Evolutionary conservation across 2,329 filamentous ascomycete species (phyloP), one percentile per base, ranked within the genome.

Genomic region (Nemania serpens): DNA sequence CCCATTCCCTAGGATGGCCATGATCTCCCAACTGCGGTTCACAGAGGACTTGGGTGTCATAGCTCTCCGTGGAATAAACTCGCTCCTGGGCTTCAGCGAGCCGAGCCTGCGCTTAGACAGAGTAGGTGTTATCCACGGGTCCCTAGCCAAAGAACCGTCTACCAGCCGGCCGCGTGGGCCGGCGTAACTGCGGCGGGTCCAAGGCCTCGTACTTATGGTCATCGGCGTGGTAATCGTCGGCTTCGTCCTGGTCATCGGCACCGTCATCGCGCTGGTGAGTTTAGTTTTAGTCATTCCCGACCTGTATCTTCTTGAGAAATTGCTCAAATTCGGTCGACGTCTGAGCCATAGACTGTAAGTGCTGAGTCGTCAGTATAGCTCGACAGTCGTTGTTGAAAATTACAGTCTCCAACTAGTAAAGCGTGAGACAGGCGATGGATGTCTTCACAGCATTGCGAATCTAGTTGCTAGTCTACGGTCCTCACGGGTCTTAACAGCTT

Each of bases 381-480:
- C 43, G 54, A 9, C 3, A 20, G 12, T 56, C 29, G 11, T 49
- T 43, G 2, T 51, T 22, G 42, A n/a, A 5, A 13, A 9, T 15
- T 39, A 41, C 48, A 2, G 36, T 37, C 3, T 51, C 33, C 36
- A 41, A 41, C n/a, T 51, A 17, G 20, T 51, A 51, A 18, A 51
- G 48, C 3, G 48, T 34, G n/a, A 51, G 48, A 29, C 48, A 51
- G 2, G 48, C 48, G 13, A 34, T 34, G 13, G n/a, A n/a, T n/a
- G 25, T 29, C n/a, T 51, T 17, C 7, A 51, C 48, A 17, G 48
- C 48, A 51, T 51, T 51, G 5, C 48, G 48, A 6, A 51, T 51
- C 20, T 51, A 34, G 18, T 68, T 64, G 7, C 69, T 68, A 20
- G 70, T 70, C 67, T 67, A 71, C 2, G 51, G 41, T 2, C 51